phyloP scores from a whole-genome alignment of 139 green algal genomes.

The Tetratostichococcus sp. region DNA sequence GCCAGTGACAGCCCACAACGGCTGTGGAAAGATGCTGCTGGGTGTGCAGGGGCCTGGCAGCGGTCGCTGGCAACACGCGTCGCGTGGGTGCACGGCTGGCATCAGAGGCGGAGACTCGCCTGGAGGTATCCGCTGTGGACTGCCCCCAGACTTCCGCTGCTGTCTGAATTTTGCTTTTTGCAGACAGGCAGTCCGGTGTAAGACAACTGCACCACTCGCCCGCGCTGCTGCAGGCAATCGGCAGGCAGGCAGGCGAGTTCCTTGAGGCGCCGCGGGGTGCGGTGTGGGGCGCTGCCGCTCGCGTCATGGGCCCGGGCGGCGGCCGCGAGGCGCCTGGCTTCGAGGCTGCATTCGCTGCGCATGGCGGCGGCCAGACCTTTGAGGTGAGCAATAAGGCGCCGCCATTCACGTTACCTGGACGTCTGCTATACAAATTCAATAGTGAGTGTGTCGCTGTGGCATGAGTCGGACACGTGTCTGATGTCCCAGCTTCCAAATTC shows the following conservation, averaged over 20 bases:
- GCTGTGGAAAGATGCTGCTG: too few relatives aligned
- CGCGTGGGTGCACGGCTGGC: neutral
- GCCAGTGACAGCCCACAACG: too few relatives aligned
- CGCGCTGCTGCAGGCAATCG: neutral
- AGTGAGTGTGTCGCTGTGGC: too few relatives aligned
- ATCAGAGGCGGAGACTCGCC: neutral
- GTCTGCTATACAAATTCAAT: too few relatives aligned
- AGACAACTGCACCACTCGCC: neutral
- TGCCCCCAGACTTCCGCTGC: too few relatives aligned
- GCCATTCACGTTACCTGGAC: too few relatives aligned
- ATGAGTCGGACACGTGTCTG: too few relatives aligned
- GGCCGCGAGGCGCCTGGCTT: neutral
- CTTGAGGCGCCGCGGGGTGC: neutral
- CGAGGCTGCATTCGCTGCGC: conserved; percentile 5
- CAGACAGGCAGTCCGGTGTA: conserved; percentile 6
- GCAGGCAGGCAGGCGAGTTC: neutral
- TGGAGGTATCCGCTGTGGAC: too few relatives aligned
- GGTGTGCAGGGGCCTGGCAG: neutral
- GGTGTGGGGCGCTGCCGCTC: neutral
- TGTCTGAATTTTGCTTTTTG: too few relatives aligned
- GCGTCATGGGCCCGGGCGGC: neutral
- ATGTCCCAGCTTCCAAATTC: too few relatives aligned
- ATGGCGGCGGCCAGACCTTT: conserved; percentile 11
- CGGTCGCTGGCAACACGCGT: neutral
- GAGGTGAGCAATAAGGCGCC: conserved; percentile 12